These are phyloP conservation scores for Aspergillus sp. DNA, from an alignment of 2,329 filamentous ascomycete species.

Conservation along the genomic window DNA sequence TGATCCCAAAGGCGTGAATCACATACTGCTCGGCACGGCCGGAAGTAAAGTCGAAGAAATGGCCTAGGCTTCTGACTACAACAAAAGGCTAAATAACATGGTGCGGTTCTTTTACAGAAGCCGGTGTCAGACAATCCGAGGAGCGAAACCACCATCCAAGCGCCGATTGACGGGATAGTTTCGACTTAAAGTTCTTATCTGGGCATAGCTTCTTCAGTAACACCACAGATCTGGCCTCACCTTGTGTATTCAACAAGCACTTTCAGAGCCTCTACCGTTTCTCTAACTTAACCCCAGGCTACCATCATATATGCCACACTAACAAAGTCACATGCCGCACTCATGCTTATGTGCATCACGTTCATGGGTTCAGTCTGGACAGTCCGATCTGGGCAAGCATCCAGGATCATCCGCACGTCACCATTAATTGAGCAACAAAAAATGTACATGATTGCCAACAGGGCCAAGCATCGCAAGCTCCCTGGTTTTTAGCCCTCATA, in stretches of 20 bases:
- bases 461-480: background rate
- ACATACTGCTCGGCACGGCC: conserved; percentile 51
- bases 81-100: background rate
- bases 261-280: background rate
- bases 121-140: background rate
- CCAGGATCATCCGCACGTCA: background rate
- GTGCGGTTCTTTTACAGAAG: background rate
- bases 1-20: conserved; percentile 56
- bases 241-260: conserved; percentile 1
- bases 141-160: background rate
- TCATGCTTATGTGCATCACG: background rate
- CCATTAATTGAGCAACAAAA: background rate
- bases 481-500: background rate
- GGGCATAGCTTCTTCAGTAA: conserved; percentile 2
- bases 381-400: background rate
- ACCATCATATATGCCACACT: background rate
- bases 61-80: background rate
- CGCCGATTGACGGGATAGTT: background rate
- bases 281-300: background rate
- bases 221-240: background rate
- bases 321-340: background rate
- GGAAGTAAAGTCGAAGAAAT: background rate
- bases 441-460: background rate
- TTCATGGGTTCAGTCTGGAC: background rate
- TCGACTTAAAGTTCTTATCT: background rate